Conservation (phyloP, 2,329 filamentous ascomycete genomes). For the Trichoderma sp. region DNA sequence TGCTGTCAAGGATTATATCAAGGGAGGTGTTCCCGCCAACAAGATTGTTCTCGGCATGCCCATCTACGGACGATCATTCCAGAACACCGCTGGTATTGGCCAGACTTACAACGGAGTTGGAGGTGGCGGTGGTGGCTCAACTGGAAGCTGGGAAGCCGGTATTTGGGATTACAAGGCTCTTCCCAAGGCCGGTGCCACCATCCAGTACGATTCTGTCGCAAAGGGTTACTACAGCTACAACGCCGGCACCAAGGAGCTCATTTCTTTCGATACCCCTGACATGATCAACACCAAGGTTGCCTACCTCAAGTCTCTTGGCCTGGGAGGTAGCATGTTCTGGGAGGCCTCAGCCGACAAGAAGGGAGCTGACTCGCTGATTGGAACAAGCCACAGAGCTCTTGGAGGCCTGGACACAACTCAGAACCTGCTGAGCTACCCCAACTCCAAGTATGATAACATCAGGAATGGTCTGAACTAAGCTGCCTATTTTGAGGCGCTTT, state of each 20-base stretch:
- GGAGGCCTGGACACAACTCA: conserved; percentile 43
- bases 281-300: conserved; percentile 61
- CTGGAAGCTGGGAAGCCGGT: conserved; percentile 69
- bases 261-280: conserved; percentile 68
- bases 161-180: conserved; percentile 81
- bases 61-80: conserved; percentile 42
- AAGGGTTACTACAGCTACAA: conserved; percentile 73
- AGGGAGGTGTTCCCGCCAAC: conserved; percentile 56
- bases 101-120: conserved; percentile 62
- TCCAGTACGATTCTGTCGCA: conserved; percentile 55
- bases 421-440: conserved; percentile 53
- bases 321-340: conserved; percentile 86
- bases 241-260: conserved; percentile 54
- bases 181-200: conserved; percentile 58
- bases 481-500: not conserved
- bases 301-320: conserved; percentile 60
- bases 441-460: conserved; percentile 57
- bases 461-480: conserved; percentile 29
- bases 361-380: conserved; percentile 59
- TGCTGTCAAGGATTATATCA: conserved; percentile 65
- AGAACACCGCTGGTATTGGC: conserved; percentile 61
- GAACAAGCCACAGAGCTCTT: conserved; percentile 43
- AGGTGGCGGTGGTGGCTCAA: not conserved
- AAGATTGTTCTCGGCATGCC: conserved; percentile 81
- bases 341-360: conserved; percentile 68